Base-by-base conservation (phyloP, 257 asterid species). In the Paraleonurus japonicus region DNA sequence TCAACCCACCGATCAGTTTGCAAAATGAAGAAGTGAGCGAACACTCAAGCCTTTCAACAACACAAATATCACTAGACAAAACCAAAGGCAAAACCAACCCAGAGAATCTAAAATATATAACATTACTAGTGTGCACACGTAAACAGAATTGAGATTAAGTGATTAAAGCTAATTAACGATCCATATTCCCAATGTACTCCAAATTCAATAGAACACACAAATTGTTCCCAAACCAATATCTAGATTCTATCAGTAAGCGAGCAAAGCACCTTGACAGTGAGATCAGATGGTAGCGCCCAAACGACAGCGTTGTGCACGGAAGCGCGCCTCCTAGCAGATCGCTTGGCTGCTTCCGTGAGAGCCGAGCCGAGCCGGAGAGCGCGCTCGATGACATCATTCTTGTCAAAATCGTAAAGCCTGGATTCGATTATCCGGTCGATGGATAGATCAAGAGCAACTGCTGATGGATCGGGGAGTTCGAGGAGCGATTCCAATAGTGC, bases 281-380 rank as follows among this genome's bases (percentile, higher is more conserved):
- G 90, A 83, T 92, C 95, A 55, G 85, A 65, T 13, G 95, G 86
- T 39, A 92, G 83, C 13, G 85, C 77, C 96, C 96, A 92, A 79
- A 75, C 87, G 79, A 68, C 67, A 12, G 84, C 87, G 85, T 92
- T 90, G 71, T 90, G 96, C 79, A 72, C 20, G 65, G 91, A 80
- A 71, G 82, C 86, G 62, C 85, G 87, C 72, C 80, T 85, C 72
- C 96, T 80, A 43, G 89, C 81, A 47, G 98, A 83, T 70, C 90
- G 86, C 11, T 82, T 85, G 50, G 90, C 92, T 22, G 94, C 96
- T 73, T 88, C 96, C 28, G 91, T 81, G 71, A 90, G 88, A 6
- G 84, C 77, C 11, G 91, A 80, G 55, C 92, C 98, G 57, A 92
- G 83, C 41, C 79, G 83, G 43, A 88, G 85, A 17, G 92, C 92